These are phyloP conservation scores for Aspergillus ochraceus DNA, from an alignment of 2,329 filamentous ascomycete species.

Conservation along the genomic window DNA sequence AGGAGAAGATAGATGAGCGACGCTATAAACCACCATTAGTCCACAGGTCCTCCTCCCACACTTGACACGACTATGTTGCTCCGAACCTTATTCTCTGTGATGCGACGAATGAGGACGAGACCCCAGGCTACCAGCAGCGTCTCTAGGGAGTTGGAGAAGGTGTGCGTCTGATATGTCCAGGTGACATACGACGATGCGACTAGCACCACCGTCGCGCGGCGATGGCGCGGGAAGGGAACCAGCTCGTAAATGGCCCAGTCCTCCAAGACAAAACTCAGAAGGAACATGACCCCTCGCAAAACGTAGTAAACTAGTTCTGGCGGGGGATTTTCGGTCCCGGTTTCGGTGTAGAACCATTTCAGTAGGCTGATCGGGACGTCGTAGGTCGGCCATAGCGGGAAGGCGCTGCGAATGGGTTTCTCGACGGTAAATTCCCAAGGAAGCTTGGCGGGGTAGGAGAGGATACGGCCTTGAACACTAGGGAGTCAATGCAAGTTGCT, in stretches of 20 bases:
- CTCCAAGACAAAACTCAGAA: conserved; percentile 91
- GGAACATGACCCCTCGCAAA: conserved; percentile 85
- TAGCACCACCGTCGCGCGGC: conserved; percentile 73
- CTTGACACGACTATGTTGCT: background rate
- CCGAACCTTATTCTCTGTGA: conserved; percentile 71
- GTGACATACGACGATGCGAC: conserved; percentile 97
- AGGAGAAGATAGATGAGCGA: conserved; percentile 73
- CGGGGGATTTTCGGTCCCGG: conserved; percentile 70
- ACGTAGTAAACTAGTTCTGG: conserved; percentile 90
- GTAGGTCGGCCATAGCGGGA: conserved; percentile 94
- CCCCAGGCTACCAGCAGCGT: conserved; percentile 92
- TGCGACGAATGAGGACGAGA: conserved; percentile 84
- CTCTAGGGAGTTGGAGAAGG: conserved; percentile 96
- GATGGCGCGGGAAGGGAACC: conserved; percentile 69
- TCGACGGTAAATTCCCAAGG: conserved; percentile 96
- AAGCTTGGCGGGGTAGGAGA: conserved; percentile 81
- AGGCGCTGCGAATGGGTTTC: conserved; percentile 88
- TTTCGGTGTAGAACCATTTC: conserved; percentile 88
- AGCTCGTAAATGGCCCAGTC: conserved; percentile 97
- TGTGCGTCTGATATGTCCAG: conserved; percentile 98
- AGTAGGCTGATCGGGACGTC: conserved; percentile 90
- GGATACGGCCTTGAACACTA: conserved; percentile 73
- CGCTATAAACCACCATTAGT: conserved; percentile 51
- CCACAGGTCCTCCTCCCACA: background rate
- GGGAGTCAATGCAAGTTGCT: conserved; percentile 3